phyloP scores from a whole-genome alignment of 805 yeast species.

The Candida orba region DNA sequence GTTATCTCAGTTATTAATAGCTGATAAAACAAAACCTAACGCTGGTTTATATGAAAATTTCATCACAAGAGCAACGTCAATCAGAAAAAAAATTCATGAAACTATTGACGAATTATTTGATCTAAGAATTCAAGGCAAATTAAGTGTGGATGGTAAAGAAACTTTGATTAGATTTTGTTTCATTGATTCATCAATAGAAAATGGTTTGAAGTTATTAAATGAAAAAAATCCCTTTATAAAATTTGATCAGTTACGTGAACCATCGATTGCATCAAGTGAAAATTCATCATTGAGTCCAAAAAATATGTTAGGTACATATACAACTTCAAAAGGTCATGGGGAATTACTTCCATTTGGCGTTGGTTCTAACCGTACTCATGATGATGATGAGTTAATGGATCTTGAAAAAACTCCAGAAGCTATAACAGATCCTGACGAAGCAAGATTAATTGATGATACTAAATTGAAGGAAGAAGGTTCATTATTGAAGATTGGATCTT shows the following conservation, averaged over 20 bases:
- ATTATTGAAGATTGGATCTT: conserved; percentile 14
- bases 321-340: conserved; percentile 25
- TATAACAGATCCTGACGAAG: conserved; percentile 17
- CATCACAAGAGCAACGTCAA: conserved; percentile 29
- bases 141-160: conserved; percentile 72
- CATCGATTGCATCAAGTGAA: neutral
- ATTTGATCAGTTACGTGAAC: neutral
- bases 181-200: conserved; percentile 64
- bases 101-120: conserved; percentile 52
- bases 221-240: conserved; percentile 17
- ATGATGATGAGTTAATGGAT: neutral
- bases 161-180: conserved; percentile 63
- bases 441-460: conserved; percentile 12
- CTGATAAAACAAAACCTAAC: conserved; percentile 24
- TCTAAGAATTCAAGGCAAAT: conserved; percentile 45
- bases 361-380: conserved; percentile 10
- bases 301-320: conserved; percentile 17
- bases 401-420: conserved; percentile 14
- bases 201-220: conserved; percentile 33
- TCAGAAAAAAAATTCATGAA: conserved; percentile 36
- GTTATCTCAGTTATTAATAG: conserved; percentile 36
- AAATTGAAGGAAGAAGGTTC: conserved; percentile 22
- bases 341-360: conserved; percentile 33
- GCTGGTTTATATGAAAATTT: conserved; percentile 25
- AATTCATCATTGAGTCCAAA: conserved; percentile 12